Evolutionary conservation across 257 asterid genomes (phyloP).

Genomic region (Solanum bukasovii): DNA sequence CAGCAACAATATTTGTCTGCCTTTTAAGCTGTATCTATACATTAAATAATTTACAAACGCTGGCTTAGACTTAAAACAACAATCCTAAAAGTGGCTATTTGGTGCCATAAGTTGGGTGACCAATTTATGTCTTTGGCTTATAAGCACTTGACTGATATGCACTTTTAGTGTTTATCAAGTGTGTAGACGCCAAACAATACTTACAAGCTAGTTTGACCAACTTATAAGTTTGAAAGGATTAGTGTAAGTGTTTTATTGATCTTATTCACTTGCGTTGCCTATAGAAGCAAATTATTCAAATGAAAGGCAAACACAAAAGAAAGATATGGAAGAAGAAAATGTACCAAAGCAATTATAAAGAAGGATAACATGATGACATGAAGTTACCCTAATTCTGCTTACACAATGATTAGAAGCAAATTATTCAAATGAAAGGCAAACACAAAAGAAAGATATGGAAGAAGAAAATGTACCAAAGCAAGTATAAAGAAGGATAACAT

Average conservation of each 20-base stretch:
- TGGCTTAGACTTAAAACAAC: background rate
- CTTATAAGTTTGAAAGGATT: background rate
- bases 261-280: background rate
- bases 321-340: background rate
- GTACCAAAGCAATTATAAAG: background rate
- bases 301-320: background rate
- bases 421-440: background rate
- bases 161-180: background rate
- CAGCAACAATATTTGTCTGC: background rate
- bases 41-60: background rate
- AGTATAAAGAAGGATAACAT: background rate
- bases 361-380: background rate
- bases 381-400: slow-evolving; percentile 7
- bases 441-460: background rate
- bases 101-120: background rate
- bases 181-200: background rate
- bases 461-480: background rate
- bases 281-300: background rate
- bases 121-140: background rate
- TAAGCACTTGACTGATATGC: background rate
- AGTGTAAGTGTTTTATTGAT: background rate
- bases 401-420: slow-evolving; percentile 1
- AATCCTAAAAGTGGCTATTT: background rate
- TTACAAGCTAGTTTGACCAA: background rate
- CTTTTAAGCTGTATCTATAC: background rate